Evolutionary conservation across 805 yeast genomes (phyloP), one percentile per base, ranked within the genome.

Genomic region (Trichomonascus vanleenenianus): DNA sequence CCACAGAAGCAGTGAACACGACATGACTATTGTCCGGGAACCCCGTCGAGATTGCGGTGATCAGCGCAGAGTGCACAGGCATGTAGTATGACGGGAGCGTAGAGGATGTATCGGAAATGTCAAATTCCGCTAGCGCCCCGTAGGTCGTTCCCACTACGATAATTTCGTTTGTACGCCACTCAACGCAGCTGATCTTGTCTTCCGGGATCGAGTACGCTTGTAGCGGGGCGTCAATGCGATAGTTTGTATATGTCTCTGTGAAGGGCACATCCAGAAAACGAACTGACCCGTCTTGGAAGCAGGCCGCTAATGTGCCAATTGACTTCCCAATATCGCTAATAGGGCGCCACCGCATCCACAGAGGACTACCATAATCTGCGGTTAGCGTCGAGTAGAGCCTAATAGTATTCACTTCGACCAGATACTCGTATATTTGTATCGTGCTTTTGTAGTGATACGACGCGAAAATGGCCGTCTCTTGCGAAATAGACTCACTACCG

Each of bases 61-160:
- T 61, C 44, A 64, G 64, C 0, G 70, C 64, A 2, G 63, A 60
- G 44, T 68, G 73, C 3, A 72, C 46, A 18, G 68, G 71, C 22
- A 58, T 55, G 20, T 67, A 58, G 47, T 50, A 70, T 1, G 71
- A 64, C 0, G 78, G 78, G 15, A 19, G 7, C 1, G 39, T 30
- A 0, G 52, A 48, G 2, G 40, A 30, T 7, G 14, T 32, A 6
- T 61, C 61, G 2, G 53, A 33, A 1, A 78, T 53, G 9, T 70
- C 64, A 47, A 71, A 80, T 55, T 81, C 87, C 0, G 78, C 79
- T 8, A 83, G 61, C 27, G 65, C 65, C 0, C 93, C 93, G 44
- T 75, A 73, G 2, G 68, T 59, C 3, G 76, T 71, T 0, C 89
- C 91, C 27, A 78, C 75, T 2, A 81, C 58, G 1, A 83, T 58